A percentile compares a stretch with the other conserved stretches of the same genome.
Evolutionary conservation across 192 early-diverging fungal species (phyloP).

Genomic region (Podila minutissima): DNA sequence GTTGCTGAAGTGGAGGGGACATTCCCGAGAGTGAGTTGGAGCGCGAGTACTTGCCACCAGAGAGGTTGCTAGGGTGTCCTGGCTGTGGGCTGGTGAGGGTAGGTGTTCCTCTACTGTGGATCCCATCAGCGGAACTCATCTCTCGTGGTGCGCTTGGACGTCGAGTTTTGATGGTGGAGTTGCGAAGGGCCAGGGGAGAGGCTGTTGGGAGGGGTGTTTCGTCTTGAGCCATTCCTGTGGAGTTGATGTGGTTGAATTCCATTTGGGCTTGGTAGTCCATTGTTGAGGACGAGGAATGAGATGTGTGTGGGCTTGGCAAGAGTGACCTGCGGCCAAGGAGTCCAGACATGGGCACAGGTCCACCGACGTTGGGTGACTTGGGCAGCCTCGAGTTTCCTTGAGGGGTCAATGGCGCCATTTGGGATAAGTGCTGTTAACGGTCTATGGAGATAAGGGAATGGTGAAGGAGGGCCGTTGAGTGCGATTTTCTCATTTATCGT

Average conservation of each 20-base stretch:
- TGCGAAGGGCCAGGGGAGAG: not conserved
- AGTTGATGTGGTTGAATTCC: no score
- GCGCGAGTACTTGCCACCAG: no score
- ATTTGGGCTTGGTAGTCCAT: not conserved
- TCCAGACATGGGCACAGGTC: conserved; percentile 32
- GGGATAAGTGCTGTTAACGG: not conserved
- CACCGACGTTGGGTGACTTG: conserved; percentile 20
- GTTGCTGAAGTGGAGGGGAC: not conserved
- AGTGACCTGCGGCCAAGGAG: conserved; percentile 9
- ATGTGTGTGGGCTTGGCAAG: conserved; percentile 19
- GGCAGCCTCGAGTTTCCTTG: conserved; percentile 37
- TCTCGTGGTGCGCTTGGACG: not conserved
- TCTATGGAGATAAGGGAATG: no score
- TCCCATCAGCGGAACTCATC: no score
- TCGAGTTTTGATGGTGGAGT: not conserved
- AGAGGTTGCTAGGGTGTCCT: no score
- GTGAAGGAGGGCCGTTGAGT: no score
- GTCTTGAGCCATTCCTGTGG: not conserved
- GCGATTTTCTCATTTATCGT: no score
- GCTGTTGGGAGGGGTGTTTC: not conserved
- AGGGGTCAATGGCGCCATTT: conserved; percentile 31
- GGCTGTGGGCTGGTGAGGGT: no score
- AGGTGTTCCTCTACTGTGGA: no score
- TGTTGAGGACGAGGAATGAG: conserved; percentile 5
- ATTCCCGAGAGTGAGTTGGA: no score